Evolutionary conservation across 352 stramenopile species (phyloP), one percentile per base, ranked within the genome.

Genomic region (Pythium chondricola): DNA sequence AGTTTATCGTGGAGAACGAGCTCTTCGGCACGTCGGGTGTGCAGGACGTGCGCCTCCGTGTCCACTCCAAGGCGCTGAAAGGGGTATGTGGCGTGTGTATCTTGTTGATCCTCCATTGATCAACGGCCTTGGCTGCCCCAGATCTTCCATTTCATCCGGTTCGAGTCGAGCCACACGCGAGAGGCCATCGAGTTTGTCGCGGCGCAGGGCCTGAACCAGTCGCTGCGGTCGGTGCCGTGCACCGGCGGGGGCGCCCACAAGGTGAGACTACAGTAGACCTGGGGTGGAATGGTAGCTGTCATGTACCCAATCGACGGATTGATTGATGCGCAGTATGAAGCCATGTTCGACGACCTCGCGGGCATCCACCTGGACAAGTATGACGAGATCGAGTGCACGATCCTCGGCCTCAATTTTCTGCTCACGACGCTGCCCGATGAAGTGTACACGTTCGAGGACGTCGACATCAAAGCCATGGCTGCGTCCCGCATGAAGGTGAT

Each of bases 371-470:
- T 94, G 33, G 71, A 90, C 22, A 92, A 88, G 39, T 87, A 87
- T 43, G 81, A 92, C 25, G 97, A 99, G 71, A 95, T 99, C 59
- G 86, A 98, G 51, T 98, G 92, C 64, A 86, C 98, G 24, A 96
- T 99, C 55, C 69, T 93, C 29, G 97, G 97, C 3, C 94, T 99
- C 67, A 94, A 98, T 71, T 97, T 99, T 60, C 71, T 98, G 14
- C 73, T 99, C 33, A 94, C 88, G 16, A 97, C 95, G 48, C 72
- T 98, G 9, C 82, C 93, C 0, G 93, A 97, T 50, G 96, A 99
- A 85, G 97, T 97, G 50, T 99, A 98, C 65, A 98, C 96, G 24
- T 99, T 98, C 68, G 86, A 97, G 70, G 83, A 93, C 43, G 77
- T 93, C 14, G 81, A 94, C 58, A 74, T 85, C 25, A 83, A 80